These are phyloP conservation scores for Phytophthora agathidicida DNA, from an alignment of 352 stramenopile genomes.

Conservation along the genomic window DNA sequence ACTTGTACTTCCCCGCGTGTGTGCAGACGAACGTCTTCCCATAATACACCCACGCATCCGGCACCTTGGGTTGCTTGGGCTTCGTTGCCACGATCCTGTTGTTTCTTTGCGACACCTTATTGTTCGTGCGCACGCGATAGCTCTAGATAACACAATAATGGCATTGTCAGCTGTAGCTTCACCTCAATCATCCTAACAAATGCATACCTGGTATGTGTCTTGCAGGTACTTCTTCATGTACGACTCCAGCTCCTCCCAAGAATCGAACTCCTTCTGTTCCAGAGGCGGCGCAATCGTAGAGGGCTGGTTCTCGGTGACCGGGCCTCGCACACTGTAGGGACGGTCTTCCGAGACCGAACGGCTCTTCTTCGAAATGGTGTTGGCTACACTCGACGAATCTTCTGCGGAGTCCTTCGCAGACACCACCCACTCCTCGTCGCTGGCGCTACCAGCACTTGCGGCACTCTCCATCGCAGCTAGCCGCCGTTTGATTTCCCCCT, in stretches of 20 bases:
- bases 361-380: background rate
- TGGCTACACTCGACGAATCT: background rate
- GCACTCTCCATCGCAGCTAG: too few relatives aligned
- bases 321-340: too few relatives aligned
- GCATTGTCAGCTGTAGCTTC: background rate
- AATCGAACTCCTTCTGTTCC: background rate
- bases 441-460: too few relatives aligned
- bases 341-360: too few relatives aligned
- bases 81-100: background rate
- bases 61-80: background rate
- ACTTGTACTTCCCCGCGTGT: conserved; percentile 10
- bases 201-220: conserved; percentile 8
- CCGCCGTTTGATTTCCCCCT: too few relatives aligned
- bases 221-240: background rate
- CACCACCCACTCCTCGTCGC: background rate
- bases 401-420: too few relatives aligned
- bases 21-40: conserved; percentile 18
- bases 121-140: conserved; percentile 14
- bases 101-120: conserved; percentile 1
- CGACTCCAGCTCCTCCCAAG: background rate
- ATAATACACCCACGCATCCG: conserved; percentile 9
- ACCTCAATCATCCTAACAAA: too few relatives aligned
- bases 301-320: background rate
- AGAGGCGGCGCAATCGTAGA: background rate
- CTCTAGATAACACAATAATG: background rate